Base-by-base conservation (phyloP, 257 asterid genomes). In the Craterostigma plantagineum region DNA sequence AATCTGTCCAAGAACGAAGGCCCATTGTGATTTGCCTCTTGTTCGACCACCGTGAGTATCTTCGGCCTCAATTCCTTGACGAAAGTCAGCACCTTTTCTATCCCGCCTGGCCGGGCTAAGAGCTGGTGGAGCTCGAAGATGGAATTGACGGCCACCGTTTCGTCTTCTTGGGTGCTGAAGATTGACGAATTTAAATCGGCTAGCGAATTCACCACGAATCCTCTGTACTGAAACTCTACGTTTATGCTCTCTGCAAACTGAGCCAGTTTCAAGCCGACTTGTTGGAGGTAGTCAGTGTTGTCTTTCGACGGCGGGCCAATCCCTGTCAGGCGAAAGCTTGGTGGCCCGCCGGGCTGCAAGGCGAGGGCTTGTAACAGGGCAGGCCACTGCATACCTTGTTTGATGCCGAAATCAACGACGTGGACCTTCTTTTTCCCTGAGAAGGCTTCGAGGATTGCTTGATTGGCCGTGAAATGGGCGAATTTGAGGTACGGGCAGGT, bases 231-330 rank as follows among this genome's bases (percentile, higher is more conserved):
- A n/a, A 85, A 85, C 14, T 80, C 78, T 0, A 85, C 80, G 0
- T 84, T 78, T 1, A 85, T 64, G 0, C 73, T 64, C 14, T 68
- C 77, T 4, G 96, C 94, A 34, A 85, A 18, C 30, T 75, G 90
- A 23, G 85, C 92, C 10, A 85, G 51, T 41, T 75, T 85, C 92
- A 75, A 77, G 1, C 96, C 93, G 3, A 85, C 96, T 39, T 76
- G 67, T 56, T 84, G 92, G 43, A 84, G 51, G 0, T 73, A 65
- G 9, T 85, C 93, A 0, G 64, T 51, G 51, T 74, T 64, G n/a
- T 83, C 87, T n/a, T 76, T 71, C 72, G 70, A 92, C 13, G 93
- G 96, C 11, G 90, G 93, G 8, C 87, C 92, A 3, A 79, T 63
- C 10, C 87, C 92, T 0, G 87, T 79, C 4, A 79, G 70, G 43